Evolutionary conservation across 768 basidiomycete species (phyloP).

Genomic region (Cantharellus cinnabarinus): DNA sequence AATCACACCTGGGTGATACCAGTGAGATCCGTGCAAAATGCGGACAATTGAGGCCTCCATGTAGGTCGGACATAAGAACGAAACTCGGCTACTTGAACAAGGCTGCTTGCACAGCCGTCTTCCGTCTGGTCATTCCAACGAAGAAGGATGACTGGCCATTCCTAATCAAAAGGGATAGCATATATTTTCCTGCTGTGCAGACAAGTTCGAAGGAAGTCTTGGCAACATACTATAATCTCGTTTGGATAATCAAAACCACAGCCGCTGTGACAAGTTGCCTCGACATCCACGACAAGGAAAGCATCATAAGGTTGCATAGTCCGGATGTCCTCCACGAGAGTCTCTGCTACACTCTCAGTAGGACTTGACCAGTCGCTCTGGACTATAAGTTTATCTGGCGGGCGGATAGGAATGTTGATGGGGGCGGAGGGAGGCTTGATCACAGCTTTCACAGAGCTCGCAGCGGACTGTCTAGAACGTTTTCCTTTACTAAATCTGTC

Average conservation of each 20-base stretch:
- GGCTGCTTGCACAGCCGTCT: conserved; percentile 30
- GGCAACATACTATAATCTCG: conserved; percentile 70
- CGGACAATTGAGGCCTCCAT: conserved; percentile 62
- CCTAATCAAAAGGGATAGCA: conserved; percentile 26
- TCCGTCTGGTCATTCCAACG: conserved; percentile 50
- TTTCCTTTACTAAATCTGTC: no score
- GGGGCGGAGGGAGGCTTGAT: no score
- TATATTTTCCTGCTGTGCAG: background rate
- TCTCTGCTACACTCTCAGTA: background rate
- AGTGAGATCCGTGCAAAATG: conserved; percentile 73
- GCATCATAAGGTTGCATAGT: conserved; percentile 37
- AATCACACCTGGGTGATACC: conserved; percentile 74
- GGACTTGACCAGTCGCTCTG: background rate
- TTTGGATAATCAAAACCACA: conserved; percentile 70
- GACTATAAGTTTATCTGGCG: background rate
- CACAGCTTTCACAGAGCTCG: no score
- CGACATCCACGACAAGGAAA: conserved; percentile 78
- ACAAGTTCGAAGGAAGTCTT: conserved; percentile 2
- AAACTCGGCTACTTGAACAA: conserved; percentile 65
- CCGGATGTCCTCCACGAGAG: background rate
- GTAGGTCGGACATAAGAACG: conserved; percentile 73
- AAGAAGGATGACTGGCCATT: conserved; percentile 82
- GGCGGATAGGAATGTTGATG: no score
- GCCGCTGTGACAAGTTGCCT: conserved; percentile 58
- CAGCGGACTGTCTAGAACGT: no score